These are phyloP conservation scores for Tuber umbilicatum DNA, from an alignment of 495 filamentous ascomycete genomes.

Conservation along the genomic window DNA sequence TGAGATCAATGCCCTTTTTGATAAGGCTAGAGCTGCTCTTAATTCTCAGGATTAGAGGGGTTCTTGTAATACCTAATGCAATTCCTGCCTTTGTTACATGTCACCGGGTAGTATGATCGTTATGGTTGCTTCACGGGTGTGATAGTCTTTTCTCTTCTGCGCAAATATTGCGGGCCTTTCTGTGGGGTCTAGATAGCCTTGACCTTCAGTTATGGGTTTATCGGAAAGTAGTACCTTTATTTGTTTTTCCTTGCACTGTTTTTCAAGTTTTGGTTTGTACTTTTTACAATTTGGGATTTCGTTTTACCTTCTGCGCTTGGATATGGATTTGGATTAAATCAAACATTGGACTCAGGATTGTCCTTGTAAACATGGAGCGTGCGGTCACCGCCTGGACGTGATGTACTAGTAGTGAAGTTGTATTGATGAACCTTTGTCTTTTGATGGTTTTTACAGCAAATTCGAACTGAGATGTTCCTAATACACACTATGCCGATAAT, in stretches of 20 bases:
- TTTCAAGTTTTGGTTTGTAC: slow-evolving; percentile 34
- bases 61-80: slow-evolving; percentile 14
- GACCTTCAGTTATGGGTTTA: slow-evolving; percentile 8
- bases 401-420: not conserved
- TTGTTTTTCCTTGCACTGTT: slow-evolving; percentile 19
- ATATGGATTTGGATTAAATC: slow-evolving; percentile 5
- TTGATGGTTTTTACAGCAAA: not conserved
- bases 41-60: slow-evolving; percentile 18
- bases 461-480: not conserved
- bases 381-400: not conserved
- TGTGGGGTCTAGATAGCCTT: not conserved
- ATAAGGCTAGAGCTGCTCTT: slow-evolving; percentile 37
- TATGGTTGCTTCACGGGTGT: slow-evolving; percentile 11
- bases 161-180: not conserved
- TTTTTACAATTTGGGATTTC: slow-evolving; percentile 33
- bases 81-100: slow-evolving; percentile 18
- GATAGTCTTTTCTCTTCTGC: slow-evolving; percentile 14
- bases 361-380: not conserved
- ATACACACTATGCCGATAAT: not conserved
- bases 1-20: slow-evolving; percentile 38
- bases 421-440: not conserved
- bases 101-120: slow-evolving; percentile 6
- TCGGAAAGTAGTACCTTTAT: slow-evolving; percentile 26
- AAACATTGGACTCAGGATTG: not conserved
- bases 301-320: slow-evolving; percentile 13